Conservation (phyloP, 208 protist genomes). For the Leishmania martiniquensis region DNA sequence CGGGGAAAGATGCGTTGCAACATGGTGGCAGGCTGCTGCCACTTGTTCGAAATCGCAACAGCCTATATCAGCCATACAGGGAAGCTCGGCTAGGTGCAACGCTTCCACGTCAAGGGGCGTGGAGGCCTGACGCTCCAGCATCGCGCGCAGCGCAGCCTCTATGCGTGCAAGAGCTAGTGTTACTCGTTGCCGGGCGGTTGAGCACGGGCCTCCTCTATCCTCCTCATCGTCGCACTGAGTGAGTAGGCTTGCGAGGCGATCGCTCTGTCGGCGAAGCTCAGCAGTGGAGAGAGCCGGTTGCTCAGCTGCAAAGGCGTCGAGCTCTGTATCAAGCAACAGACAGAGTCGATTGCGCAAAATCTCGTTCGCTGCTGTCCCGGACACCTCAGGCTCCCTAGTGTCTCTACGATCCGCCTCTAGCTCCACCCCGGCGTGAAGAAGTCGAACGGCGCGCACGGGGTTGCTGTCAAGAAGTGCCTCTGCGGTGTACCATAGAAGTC, state of each 20-base stretch:
- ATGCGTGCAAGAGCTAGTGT: slow-evolving; percentile 9
- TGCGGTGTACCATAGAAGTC: slow-evolving; percentile 34
- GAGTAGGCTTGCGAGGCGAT: not conserved
- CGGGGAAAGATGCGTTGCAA: not conserved
- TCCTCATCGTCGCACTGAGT: not conserved
- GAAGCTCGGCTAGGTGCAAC: slow-evolving; percentile 1
- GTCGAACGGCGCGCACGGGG: slow-evolving; percentile 17
- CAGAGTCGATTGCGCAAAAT: slow-evolving; percentile 13
- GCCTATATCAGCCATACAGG: not conserved
- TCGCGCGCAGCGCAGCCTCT: slow-evolving; percentile 20
- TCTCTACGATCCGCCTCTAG: not conserved
- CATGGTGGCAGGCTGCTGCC: slow-evolving; percentile 17
- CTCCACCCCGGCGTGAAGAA: slow-evolving; percentile 20
- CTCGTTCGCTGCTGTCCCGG: not conserved
- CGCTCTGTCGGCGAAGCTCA: slow-evolving; percentile 11
- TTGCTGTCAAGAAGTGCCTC: slow-evolving; percentile 16
- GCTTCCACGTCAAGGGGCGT: not conserved
- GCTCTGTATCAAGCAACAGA: slow-evolving; percentile 32
- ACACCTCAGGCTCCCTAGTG: not conserved
- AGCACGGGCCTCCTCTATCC: not conserved
- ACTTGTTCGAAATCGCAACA: slow-evolving; percentile 19
- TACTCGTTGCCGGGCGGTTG: not conserved
- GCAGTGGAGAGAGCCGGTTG: slow-evolving; percentile 11
- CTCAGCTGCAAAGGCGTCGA: slow-evolving; percentile 29
- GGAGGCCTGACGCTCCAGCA: not conserved